Base-by-base conservation (phyloP, 108 stramenopile species). In the Schizochytrium sp. region DNA sequence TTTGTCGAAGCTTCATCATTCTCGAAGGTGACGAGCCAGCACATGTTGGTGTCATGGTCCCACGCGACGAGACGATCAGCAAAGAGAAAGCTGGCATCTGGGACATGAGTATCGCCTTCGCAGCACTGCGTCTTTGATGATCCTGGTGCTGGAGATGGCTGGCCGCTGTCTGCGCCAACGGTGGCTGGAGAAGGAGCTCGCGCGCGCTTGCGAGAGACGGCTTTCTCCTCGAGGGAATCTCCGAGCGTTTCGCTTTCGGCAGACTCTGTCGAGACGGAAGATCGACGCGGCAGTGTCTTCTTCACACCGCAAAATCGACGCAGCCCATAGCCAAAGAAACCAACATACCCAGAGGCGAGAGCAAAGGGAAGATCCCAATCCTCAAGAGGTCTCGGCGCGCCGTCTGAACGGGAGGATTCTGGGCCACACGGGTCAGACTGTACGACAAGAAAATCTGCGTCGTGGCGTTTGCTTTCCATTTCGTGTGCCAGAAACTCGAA, bases 311-410 rank as follows among this genome's bases (percentile, higher is more conserved):
- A 60, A 5, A 60, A 34, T 21, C 87, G 19, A 5, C 92, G 44
- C 19, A 93, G 55, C 57, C 93, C 93, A 21, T 93, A 93, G 28
- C 93, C 92, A 4, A 93, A 45, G 87, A 91, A 93, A 3, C 93
- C 93, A 12, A 93, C 92, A 51, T 90, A 91, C 5, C 92, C 92
- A 5, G 88, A 72, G 51, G 28, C 47, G 58, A 93, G 91, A 18
- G 90, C 89, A 29, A 69, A 47, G 45, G 47, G 72, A 4, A 43
- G 44, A 5, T 34, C 55, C 43, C 76, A 83, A 6, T 47, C 45
- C 48, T 83, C 4, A 8, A 69, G 63, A 8, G 63, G 41, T 3
- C 63, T 8, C 8, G 41, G 8, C 41, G 8, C 25, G 63, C 8
- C 8, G 63, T 28, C 63, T 69, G 18, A 14, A 16, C 14, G 55